A percentile compares a stretch with the other conserved stretches of the same genome.
These are phyloP conservation scores for Chlorella variabilis DNA, from an alignment of 163 green algal species.

Conservation along the genomic window DNA sequence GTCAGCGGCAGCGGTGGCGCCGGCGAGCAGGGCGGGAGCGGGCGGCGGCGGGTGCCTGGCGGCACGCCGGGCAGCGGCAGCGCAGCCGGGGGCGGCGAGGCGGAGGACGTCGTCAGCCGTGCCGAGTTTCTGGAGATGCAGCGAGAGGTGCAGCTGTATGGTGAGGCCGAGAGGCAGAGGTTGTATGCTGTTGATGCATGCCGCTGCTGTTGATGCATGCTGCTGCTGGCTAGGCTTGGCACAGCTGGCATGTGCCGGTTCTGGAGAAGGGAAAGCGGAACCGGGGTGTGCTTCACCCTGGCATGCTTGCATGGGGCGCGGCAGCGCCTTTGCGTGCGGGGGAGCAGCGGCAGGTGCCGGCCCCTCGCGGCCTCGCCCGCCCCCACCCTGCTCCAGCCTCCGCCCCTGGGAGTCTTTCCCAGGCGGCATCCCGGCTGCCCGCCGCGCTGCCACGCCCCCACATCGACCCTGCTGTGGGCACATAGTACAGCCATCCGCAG, in stretches of 20 bases:
- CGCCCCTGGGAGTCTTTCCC: slow-evolving; percentile 27
- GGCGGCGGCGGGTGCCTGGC: background rate
- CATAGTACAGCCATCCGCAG: slow-evolving; percentile 52
- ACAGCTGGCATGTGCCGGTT: too few species aligned
- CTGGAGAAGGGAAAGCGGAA: too few species aligned
- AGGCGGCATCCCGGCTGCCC: background rate
- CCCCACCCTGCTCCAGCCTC: slow-evolving; percentile 10
- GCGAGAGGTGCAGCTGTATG: slow-evolving; percentile 68
- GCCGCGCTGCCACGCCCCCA: slow-evolving; percentile 8
- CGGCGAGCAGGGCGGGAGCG: background rate
- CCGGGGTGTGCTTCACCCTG: too few species aligned
- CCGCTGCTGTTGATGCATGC: too few species aligned
- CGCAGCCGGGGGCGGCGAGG: slow-evolving; percentile 22
- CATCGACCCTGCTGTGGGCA: slow-evolving; percentile 28
- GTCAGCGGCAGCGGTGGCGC: background rate
- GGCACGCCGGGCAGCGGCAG: slow-evolving; percentile 34
- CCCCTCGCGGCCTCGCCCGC: background rate
- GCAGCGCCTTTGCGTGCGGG: slow-evolving; percentile 5
- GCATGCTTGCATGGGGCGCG: background rate
- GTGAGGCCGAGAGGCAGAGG: slow-evolving; percentile 47
- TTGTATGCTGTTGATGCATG: too few species aligned
- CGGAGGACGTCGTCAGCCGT: slow-evolving; percentile 34
- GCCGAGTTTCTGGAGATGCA: slow-evolving; percentile 69
- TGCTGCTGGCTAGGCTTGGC: too few species aligned
- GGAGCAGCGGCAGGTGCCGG: slow-evolving; percentile 4